Conservation (phyloP, 1,139 yeast species). For the Saccharomyces hybrid region DNA sequence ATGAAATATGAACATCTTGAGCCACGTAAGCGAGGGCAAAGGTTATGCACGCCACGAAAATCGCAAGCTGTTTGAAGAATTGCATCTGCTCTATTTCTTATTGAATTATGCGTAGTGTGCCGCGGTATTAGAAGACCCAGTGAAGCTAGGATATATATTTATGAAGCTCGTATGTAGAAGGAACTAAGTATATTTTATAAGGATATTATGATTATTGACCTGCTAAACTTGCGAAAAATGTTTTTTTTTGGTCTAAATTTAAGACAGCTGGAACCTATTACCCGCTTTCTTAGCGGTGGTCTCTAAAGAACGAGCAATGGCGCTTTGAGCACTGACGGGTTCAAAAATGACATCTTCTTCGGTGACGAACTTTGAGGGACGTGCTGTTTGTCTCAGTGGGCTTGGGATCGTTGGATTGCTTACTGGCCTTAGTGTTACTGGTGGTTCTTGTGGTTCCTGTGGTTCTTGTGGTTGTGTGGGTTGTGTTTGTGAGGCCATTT, state of each 20-base stretch:
- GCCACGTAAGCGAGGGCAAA: slow-evolving; percentile 12
- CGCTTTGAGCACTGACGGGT: slow-evolving; percentile 6
- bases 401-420: not conserved
- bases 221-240: slow-evolving; percentile 2
- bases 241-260: not conserved
- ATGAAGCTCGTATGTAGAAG: not conserved
- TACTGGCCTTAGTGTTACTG: not conserved
- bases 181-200: slow-evolving; percentile 3
- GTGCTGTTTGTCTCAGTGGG: not conserved
- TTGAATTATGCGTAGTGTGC: not conserved
- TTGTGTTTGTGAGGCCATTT: slow-evolving; percentile 11
- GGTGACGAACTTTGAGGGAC: not conserved
- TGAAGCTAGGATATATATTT: not conserved
- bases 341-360: slow-evolving; percentile 2
- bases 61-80: not conserved
- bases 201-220: not conserved
- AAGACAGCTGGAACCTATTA: slow-evolving; percentile 5
- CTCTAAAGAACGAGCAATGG: slow-evolving; percentile 8
- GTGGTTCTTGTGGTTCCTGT: too few species aligned
- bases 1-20: slow-evolving; percentile 9
- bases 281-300: slow-evolving; percentile 9
- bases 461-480: not conserved
- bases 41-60: slow-evolving; percentile 7
- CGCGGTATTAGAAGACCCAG: not conserved
- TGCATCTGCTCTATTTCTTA: not conserved